Conservation (phyloP, 176 grass and related monocot species). For the Dactylis glomerata region DNA sequence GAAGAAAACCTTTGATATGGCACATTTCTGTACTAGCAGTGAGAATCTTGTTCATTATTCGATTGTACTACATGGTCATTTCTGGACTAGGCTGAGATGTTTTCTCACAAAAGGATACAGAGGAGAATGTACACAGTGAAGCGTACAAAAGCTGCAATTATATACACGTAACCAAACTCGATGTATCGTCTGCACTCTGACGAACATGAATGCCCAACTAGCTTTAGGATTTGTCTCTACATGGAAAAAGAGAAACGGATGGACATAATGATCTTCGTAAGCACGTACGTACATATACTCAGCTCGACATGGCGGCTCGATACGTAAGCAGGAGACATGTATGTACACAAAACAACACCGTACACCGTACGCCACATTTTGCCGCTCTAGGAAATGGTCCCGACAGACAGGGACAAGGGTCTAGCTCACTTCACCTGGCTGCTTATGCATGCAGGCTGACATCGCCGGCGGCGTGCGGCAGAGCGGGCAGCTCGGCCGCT, state of each 20-base stretch:
- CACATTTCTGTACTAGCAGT: no score
- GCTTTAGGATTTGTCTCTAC: not conserved
- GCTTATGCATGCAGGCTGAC: no score
- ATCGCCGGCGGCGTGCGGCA: no score
- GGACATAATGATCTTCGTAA: not conserved
- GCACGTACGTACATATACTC: not conserved
- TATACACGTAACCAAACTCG: not conserved
- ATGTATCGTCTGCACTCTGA: not conserved
- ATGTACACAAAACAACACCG: not conserved
- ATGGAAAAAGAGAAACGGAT: not conserved
- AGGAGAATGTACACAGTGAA: not conserved
- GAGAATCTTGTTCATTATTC: no score
- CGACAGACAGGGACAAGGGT: not conserved
- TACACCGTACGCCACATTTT: not conserved
- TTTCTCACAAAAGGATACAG: not conserved
- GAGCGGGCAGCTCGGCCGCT: no score
- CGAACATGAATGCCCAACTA: not conserved
- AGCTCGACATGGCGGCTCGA: not conserved
- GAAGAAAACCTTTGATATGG: no score
- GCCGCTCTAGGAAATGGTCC: not conserved
- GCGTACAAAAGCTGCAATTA: no score
- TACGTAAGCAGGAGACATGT: not conserved
- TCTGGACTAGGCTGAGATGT: no score
- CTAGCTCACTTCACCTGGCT: not conserved
- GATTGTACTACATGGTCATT: no score